These are phyloP conservation scores for Hamamelis virginiana DNA, from an alignment of 164 flowering plant genomes.

Conservation along the genomic window DNA sequence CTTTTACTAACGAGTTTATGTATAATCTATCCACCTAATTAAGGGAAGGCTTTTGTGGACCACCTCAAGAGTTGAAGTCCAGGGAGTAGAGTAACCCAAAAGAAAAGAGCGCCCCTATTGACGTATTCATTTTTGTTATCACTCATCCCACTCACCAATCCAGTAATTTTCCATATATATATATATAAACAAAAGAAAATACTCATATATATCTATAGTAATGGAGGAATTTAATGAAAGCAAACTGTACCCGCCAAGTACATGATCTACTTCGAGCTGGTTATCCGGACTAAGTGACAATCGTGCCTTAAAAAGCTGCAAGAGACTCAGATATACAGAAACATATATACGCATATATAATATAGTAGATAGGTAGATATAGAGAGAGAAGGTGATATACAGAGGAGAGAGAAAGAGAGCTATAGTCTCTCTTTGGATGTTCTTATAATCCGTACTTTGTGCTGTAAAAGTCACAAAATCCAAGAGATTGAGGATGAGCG, in stretches of 20 bases:
- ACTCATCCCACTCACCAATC: too few species aligned
- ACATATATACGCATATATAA: not conserved
- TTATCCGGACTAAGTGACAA: not conserved
- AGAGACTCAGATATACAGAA: not conserved
- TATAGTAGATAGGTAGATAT: not conserved
- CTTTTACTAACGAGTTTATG: too few species aligned
- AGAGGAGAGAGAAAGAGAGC: not conserved
- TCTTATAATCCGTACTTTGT: not conserved
- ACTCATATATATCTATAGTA: too few species aligned
- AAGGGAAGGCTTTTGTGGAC: too few species aligned
- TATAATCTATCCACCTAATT: too few species aligned
- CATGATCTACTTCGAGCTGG: conserved; percentile 11
- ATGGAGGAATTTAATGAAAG: not conserved
- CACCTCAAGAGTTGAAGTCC: too few species aligned
- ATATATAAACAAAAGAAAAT: not conserved
- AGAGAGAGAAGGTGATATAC: not conserved
- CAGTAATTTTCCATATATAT: too few species aligned
- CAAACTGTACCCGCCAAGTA: conserved; percentile 26
- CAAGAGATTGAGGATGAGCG: conserved; percentile 36
- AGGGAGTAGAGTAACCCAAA: too few species aligned
- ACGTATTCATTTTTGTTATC: too few species aligned
- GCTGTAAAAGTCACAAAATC: not conserved
- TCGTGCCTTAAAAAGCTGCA: conserved; percentile 8
- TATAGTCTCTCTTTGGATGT: not conserved
- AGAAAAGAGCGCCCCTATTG: too few species aligned